A percentile compares a stretch with the other conserved stretches of the same genome.
Conservation (phyloP, 257 asterid species). For the Rauvolfia tetraphylla region DNA sequence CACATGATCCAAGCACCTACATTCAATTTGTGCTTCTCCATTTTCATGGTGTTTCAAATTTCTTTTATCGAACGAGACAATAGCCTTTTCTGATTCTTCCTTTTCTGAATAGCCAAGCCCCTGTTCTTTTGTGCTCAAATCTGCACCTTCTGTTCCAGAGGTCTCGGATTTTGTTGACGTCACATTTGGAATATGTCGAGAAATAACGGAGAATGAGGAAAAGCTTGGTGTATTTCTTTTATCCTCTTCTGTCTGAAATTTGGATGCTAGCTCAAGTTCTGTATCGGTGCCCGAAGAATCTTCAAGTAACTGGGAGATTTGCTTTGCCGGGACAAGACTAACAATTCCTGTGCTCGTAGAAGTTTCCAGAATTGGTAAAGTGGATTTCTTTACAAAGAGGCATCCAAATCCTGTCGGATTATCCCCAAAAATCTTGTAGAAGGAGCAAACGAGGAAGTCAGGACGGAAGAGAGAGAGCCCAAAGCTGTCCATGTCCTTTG, state of each 20-base stretch:
- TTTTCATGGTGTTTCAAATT: conserved; percentile 6
- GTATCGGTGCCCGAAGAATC: conserved; percentile 62
- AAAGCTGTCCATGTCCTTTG: conserved; percentile 83
- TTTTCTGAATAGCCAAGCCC: conserved; percentile 4
- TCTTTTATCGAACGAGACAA: not conserved
- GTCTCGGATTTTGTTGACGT: conserved; percentile 11
- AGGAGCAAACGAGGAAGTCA: conserved; percentile 77
- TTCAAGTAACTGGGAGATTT: conserved; percentile 26
- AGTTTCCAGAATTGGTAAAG: conserved; percentile 46
- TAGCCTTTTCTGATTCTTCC: conserved; percentile 20
- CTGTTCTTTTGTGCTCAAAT: conserved; percentile 13
- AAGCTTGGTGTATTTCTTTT: conserved; percentile 11
- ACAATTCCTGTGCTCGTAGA: conserved; percentile 60
- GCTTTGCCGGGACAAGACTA: conserved; percentile 45
- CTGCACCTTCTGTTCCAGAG: conserved; percentile 3
- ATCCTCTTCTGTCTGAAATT: conserved; percentile 17
- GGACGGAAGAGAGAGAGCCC: conserved; percentile 81
- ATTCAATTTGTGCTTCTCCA: conserved; percentile 26
- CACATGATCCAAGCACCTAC: conserved; percentile 75
- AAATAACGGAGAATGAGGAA: conserved; percentile 2
- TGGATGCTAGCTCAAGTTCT: conserved; percentile 39
- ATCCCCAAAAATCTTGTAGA: conserved; percentile 82
- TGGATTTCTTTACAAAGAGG: conserved; percentile 65
- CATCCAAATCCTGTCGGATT: conserved; percentile 97
- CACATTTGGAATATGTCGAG: conserved; percentile 1